Evolutionary conservation across 768 basidiomycete species (phyloP), one percentile per base, ranked within the genome.

Genomic region (Collybia sordida): DNA sequence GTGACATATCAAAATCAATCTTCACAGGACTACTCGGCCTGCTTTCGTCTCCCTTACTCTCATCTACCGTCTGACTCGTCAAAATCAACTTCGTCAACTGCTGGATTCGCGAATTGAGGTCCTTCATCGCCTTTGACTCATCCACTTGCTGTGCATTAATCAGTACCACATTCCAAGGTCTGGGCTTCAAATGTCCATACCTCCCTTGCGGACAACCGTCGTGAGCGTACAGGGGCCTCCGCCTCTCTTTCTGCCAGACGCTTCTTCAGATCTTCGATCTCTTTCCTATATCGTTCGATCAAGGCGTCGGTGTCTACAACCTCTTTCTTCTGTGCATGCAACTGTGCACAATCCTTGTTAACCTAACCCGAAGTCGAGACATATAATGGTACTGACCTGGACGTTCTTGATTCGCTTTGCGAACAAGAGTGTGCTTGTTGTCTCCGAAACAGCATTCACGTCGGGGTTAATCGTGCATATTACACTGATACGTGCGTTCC

Each of bases 401-500:
- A 98, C 95, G 56, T 81, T 85, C 78, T 95, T 96, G 59, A 96
- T 88, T 39, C 94, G 78, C 56, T 87, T 88, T 2, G 96, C 96
- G 61, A 99, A 98, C 35, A 86, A 81, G 17, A 98, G 72, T 0
- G 96, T 99, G 55, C 87, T 93, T 45, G 85, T 85, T 6, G 86
- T 91, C 71, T 98, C 96, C 6, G 83, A 74, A 5, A 95, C 75
- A 15, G 93, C 93, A 41, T 73, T 69, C 1, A 75, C 65, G 43
- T 94, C 90, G 0, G 96, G 93, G 60, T 95, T 96, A 63, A 98
- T 81, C 0, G 96, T 98, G 66, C 95, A 97, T 45, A 98, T 88
- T 14, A 99, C 95, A 36, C 91, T 93, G 46, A 99, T 95, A 6
- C 93, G 85, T 18, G 96, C 95, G 64, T 98, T 93, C 1, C 96